phyloP scores from a whole-genome alignment of 768 basidiomycete genomes.

The Boletus barrowsii region DNA sequence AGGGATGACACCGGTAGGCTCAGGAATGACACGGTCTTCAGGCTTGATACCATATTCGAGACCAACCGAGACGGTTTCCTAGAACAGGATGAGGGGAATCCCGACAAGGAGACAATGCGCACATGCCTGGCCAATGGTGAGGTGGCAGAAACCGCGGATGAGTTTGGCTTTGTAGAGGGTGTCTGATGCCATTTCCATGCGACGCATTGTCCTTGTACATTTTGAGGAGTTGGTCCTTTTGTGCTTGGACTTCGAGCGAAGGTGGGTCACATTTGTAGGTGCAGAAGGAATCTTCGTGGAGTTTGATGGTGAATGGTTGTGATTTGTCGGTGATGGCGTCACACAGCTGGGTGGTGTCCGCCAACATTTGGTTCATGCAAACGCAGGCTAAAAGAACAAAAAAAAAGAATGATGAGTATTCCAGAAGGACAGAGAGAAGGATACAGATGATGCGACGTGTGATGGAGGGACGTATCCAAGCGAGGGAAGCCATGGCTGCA shows the following conservation, averaged over 20 bases:
- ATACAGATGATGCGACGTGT: conserved; percentile 28
- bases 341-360: conserved; percentile 68
- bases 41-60: conserved; percentile 81
- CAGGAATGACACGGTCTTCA: conserved; percentile 90
- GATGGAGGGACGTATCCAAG: too few species aligned
- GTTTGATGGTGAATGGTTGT: conserved; percentile 75
- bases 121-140: conserved; percentile 91
- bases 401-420: background rate
- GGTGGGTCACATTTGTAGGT: conserved; percentile 77
- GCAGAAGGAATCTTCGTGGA: conserved; percentile 92
- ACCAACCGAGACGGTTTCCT: conserved; percentile 99
- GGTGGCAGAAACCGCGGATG: conserved; percentile 97
- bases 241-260: conserved; percentile 75
- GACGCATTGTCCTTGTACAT: conserved; percentile 91
- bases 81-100: background rate
- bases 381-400: conserved; percentile 17
- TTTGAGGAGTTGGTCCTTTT: conserved; percentile 76
- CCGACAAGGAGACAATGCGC: background rate
- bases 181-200: conserved; percentile 98
- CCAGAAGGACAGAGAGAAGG: too few species aligned
- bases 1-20: conserved; percentile 96
- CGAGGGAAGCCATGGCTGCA: too few species aligned
- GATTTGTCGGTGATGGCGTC: conserved; percentile 46
- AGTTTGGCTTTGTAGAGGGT: conserved; percentile 95
- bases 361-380: conserved; percentile 63